phyloP scores from a whole-genome alignment of 2,329 filamentous ascomycete species.

The Blastomyces parvus region DNA sequence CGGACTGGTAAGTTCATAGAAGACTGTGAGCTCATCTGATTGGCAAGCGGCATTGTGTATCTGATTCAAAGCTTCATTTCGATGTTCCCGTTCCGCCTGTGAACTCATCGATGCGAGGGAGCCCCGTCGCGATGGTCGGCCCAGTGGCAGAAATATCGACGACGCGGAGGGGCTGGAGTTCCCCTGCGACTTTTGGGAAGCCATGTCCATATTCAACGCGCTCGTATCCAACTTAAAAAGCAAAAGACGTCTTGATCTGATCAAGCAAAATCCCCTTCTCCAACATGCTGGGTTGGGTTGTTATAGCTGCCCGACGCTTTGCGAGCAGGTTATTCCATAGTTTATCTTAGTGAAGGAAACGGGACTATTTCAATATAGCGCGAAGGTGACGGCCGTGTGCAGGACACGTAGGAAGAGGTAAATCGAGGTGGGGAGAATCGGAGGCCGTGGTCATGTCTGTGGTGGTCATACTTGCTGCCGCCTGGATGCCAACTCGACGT shows the following conservation, averaged over 20 bases:
- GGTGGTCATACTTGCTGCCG: background rate
- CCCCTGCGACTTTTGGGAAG: conserved; percentile 30
- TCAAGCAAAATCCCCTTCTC: background rate
- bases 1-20: conserved; percentile 70
- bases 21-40: conserved; percentile 75
- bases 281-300: background rate
- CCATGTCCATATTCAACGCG: conserved; percentile 21
- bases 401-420: background rate
- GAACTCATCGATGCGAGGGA: conserved; percentile 44
- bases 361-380: background rate
- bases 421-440: background rate
- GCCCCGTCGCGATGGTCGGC: conserved; percentile 33
- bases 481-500: background rate
- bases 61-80: conserved; percentile 69
- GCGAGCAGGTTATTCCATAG: background rate
- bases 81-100: conserved; percentile 60
- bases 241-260: background rate
- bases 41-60: conserved; percentile 86
- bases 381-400: background rate
- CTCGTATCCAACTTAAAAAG: background rate
- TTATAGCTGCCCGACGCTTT: background rate
- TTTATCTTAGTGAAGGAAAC: background rate
- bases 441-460: background rate
- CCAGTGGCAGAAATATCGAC: conserved; percentile 37
- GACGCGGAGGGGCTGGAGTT: conserved; percentile 37